A percentile compares a stretch with the other conserved stretches of the same genome.
These are phyloP conservation scores for Castanospermum australe DNA, from an alignment of 306 rosid genomes.

Conservation along the genomic window DNA sequence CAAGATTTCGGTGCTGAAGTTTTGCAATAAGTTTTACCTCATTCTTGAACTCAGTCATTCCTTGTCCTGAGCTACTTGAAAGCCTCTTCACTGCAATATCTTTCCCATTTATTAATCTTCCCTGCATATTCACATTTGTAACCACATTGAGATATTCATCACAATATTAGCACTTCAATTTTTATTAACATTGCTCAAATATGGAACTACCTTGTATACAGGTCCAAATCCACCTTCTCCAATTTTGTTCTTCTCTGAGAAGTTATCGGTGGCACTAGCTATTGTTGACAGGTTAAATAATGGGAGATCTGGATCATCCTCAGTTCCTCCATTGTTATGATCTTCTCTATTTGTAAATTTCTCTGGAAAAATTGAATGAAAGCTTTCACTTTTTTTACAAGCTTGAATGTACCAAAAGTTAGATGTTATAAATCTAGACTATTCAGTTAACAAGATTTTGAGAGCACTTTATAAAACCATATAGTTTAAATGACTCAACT, in stretches of 20 bases:
- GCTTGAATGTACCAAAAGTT: background rate
- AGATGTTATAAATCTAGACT: no score
- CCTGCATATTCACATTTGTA: conserved; percentile 12
- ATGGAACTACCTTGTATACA: conserved; percentile 14
- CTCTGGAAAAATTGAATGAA: background rate
- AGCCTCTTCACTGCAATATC: conserved; percentile 32
- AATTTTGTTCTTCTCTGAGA: background rate
- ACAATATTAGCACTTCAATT: background rate
- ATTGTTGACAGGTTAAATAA: conserved; percentile 11
- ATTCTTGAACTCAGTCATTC: background rate
- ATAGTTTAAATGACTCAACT: background rate
- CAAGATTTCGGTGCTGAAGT: conserved; percentile 10
- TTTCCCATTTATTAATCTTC: conserved; percentile 14
- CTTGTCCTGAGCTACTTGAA: background rate
- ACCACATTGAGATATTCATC: background rate
- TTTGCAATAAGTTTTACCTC: background rate
- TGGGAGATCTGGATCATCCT: conserved; percentile 34
- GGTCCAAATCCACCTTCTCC: conserved; percentile 28
- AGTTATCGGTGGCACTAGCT: background rate
- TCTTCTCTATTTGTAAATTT: background rate
- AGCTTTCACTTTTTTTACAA: background rate
- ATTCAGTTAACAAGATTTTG: background rate
- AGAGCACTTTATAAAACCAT: background rate
- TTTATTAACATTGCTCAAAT: background rate
- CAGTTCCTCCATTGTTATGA: background rate